Conservation (phyloP, 2,329 filamentous ascomycete species). For the Fusarium lyarnte region DNA sequence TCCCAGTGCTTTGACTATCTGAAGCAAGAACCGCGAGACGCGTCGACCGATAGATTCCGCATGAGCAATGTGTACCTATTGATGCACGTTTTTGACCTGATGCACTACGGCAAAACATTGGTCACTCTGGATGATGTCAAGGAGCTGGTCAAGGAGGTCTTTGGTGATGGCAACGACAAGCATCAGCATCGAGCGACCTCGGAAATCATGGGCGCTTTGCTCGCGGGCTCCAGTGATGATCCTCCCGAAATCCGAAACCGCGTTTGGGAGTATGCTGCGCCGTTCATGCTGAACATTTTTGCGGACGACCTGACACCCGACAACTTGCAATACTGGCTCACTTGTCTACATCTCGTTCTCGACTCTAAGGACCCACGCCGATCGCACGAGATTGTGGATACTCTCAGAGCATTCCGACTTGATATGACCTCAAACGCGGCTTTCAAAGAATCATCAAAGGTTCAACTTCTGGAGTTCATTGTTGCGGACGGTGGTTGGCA, state of each 20-base stretch:
- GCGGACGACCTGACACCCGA: constrained; percentile 94
- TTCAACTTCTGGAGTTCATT: constrained; percentile 87
- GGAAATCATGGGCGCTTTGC: constrained; percentile 88
- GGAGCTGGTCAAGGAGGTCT: constrained; percentile 79
- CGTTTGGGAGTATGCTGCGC: constrained; percentile 91
- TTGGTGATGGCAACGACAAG: constrained; percentile 93
- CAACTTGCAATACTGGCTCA: constrained; percentile 94
- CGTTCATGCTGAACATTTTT: constrained; percentile 85
- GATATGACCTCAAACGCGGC: constrained; percentile 96
- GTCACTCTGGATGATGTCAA: constrained; percentile 90
- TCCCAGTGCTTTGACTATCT: constrained; percentile 88
- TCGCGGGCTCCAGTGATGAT: constrained; percentile 83
- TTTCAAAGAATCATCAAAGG: constrained; percentile 98
- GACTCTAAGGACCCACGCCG: constrained; percentile 91
- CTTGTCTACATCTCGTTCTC: constrained; percentile 88
- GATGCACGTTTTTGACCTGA: constrained; percentile 89
- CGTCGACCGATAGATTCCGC: constrained; percentile 83
- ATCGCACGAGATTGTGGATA: constrained; percentile 85
- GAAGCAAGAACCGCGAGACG: constrained; percentile 93
- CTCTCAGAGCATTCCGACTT: constrained; percentile 83
- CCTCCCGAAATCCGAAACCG: constrained; percentile 76
- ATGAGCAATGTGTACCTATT: constrained; percentile 88
- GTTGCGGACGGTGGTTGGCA: constrained; percentile 95
- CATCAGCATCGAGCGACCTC: constrained; percentile 96
- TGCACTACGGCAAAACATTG: constrained; percentile 80